These are phyloP conservation scores for Triticum urartu DNA, from an alignment of 176 grass and related monocot genomes.

Conservation along the genomic window DNA sequence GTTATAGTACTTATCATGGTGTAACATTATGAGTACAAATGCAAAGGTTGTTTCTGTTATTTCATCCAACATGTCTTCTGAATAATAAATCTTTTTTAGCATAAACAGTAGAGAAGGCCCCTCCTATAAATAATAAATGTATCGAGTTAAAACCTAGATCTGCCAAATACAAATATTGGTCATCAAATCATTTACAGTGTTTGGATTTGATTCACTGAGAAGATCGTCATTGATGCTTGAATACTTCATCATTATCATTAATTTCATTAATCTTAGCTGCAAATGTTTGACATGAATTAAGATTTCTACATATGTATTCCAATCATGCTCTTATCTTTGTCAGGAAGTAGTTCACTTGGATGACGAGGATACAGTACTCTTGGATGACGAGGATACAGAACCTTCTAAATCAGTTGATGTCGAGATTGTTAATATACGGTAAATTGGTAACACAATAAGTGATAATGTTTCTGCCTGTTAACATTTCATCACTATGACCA, in stretches of 20 bases:
- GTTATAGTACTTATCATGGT: background rate
- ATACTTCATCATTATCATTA: background rate
- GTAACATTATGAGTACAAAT: background rate
- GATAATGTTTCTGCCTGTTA: background rate
- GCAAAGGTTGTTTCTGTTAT: background rate
- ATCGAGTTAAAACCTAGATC: background rate
- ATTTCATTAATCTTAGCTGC: background rate
- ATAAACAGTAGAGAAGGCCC: background rate
- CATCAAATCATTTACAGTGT: background rate
- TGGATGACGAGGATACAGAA: constrained; percentile 52
- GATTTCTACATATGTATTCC: background rate
- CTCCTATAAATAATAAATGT: background rate
- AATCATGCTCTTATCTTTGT: background rate
- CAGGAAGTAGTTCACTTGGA: constrained; percentile 63
- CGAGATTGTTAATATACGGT: constrained; percentile 42
- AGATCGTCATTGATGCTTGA: background rate
- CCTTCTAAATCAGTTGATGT: constrained; percentile 18
- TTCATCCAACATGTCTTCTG: background rate
- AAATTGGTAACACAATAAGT: constrained; percentile 39
- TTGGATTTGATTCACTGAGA: constrained; percentile 10
- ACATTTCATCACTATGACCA: background rate
- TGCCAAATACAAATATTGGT: background rate
- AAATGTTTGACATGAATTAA: constrained; percentile 1
- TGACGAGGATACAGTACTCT: constrained; percentile 30
- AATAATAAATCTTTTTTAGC: constrained; percentile 16